These are phyloP conservation scores for Amanita pallidorosea DNA, from an alignment of 768 basidiomycete genomes.

Conservation along the genomic window DNA sequence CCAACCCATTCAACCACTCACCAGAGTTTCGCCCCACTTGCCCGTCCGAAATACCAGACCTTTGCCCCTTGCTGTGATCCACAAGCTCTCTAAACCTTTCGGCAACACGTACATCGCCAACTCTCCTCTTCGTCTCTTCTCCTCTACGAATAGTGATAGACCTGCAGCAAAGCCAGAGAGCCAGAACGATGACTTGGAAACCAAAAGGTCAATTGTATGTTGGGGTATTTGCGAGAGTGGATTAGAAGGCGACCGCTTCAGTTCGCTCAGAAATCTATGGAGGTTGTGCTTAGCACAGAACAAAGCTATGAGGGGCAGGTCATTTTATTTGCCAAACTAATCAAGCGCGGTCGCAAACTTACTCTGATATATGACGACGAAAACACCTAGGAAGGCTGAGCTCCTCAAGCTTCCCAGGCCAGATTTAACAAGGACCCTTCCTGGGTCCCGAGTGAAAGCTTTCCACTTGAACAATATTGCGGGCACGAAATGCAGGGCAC, in stretches of 20 bases:
- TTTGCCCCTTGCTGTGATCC: slow-evolving; percentile 68
- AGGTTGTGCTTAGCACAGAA: slow-evolving; percentile 60
- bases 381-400: slow-evolving; percentile 78
- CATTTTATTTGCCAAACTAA: not conserved
- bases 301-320: slow-evolving; percentile 25
- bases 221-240: slow-evolving; percentile 32
- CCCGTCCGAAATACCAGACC: slow-evolving; percentile 67
- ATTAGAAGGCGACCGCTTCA: slow-evolving; percentile 11
- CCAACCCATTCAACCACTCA: slow-evolving; percentile 21
- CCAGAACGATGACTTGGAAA: slow-evolving; percentile 66
- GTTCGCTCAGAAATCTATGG: slow-evolving; percentile 34
- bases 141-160: slow-evolving; percentile 77
- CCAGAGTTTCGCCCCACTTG: slow-evolving; percentile 55
- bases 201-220: slow-evolving; percentile 41
- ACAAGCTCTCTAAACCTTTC: slow-evolving; percentile 84
- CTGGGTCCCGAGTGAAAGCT: slow-evolving; percentile 54
- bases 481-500: slow-evolving; percentile 85
- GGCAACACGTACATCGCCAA: slow-evolving; percentile 90
- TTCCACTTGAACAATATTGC: slow-evolving; percentile 72
- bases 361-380: slow-evolving; percentile 80
- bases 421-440: slow-evolving; percentile 52
- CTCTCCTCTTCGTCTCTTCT: slow-evolving; percentile 79
- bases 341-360: slow-evolving; percentile 12
- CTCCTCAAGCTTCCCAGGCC: slow-evolving; percentile 69
- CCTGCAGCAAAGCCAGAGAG: slow-evolving; percentile 65